Percentiles rank a stretch among this genome's conserved stretches.
These are phyloP conservation scores for Keithomyces neogunnii DNA, from an alignment of 2,329 filamentous ascomycete species.

Conservation along the genomic window DNA sequence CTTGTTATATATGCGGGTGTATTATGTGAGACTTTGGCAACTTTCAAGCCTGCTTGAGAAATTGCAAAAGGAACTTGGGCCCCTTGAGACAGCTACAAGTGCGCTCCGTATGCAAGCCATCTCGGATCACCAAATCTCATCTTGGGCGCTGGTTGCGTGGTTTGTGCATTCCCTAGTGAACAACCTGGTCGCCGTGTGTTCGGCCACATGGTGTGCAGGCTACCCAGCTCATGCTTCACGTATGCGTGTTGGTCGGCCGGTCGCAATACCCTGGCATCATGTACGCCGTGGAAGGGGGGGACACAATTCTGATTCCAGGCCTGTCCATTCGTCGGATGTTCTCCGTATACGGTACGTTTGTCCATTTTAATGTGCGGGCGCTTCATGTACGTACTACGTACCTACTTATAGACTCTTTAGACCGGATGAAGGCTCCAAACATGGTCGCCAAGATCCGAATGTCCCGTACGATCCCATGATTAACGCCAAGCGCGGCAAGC, in stretches of 20 bases:
- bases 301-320: not conserved
- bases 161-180: too few species aligned
- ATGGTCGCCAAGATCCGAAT: too few species aligned
- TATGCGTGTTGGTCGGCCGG: not conserved
- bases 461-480: too few species aligned
- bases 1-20: too few species aligned
- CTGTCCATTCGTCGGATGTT: not conserved
- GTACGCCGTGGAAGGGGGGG: not conserved
- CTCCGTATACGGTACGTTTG: not conserved
- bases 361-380: not conserved
- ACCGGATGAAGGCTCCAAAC: too few species aligned
- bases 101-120: too few species aligned
- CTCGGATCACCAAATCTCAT: not conserved
- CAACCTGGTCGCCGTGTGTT: not conserved
- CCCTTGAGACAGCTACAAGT: too few species aligned
- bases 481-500: too few species aligned
- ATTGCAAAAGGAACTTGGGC: too few species aligned
- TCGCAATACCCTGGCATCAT: not conserved
- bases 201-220: not conserved
- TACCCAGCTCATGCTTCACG: not conserved
- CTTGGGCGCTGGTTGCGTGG: not conserved
- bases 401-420: too few species aligned
- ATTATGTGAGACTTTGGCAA: too few species aligned
- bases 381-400: not conserved
- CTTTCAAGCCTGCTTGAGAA: too few species aligned